These are phyloP conservation scores for Sanghuangporus baumii DNA, from an alignment of 1,284 basidiomycete genomes.

Conservation along the genomic window DNA sequence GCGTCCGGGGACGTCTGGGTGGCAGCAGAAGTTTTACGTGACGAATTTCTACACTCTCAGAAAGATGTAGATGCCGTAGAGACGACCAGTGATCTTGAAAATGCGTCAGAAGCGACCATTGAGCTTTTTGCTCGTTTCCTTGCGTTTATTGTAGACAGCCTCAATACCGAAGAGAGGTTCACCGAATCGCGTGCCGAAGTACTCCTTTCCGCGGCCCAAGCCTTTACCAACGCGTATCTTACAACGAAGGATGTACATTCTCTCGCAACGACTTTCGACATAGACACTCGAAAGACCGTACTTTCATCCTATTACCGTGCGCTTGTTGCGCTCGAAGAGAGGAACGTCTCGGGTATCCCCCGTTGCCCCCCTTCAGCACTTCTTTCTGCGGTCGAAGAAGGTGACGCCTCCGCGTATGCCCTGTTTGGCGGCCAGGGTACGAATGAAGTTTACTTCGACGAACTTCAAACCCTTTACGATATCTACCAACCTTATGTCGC, in stretches of 20 bases:
- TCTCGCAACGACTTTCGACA: conserved; percentile 70
- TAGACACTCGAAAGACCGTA: conserved; percentile 71
- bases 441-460: conserved; percentile 97
- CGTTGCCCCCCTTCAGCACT: conserved; percentile 68
- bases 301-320: conserved; percentile 81
- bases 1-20: conserved; percentile 80
- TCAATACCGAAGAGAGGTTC: conserved; percentile 49
- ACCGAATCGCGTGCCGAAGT: conserved; percentile 58
- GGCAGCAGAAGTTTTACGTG: conserved; percentile 79
- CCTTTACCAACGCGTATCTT: conserved; percentile 79
- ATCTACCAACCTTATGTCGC: conserved; percentile 85
- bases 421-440: conserved; percentile 98
- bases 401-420: conserved; percentile 82
- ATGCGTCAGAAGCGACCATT: conserved; percentile 57
- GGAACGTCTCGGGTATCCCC: conserved; percentile 55
- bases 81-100: conserved; percentile 45
- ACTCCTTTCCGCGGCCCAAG: conserved; percentile 65
- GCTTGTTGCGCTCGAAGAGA: conserved; percentile 64
- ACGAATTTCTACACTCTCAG: conserved; percentile 75
- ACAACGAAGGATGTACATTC: conserved; percentile 74
- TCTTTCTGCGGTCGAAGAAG: conserved; percentile 61
- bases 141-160: conserved; percentile 60
- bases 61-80: conserved; percentile 49
- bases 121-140: conserved; percentile 81
- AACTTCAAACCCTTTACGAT: conserved; percentile 88